Base-by-base conservation (phyloP, 2,329 filamentous ascomycete genomes). In the Coleophoma cylindrospora region DNA sequence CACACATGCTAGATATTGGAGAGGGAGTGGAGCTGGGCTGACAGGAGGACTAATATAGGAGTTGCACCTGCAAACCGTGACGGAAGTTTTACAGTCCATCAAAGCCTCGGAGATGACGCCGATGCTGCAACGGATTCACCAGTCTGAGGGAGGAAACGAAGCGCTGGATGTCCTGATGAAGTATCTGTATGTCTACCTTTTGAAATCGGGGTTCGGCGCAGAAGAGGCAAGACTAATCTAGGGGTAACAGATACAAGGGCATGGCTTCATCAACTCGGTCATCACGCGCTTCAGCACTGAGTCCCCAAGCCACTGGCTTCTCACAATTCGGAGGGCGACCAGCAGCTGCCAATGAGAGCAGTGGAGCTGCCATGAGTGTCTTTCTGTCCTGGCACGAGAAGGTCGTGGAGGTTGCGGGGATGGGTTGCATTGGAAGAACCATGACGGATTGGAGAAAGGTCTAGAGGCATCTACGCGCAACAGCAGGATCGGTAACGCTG, bases 301-400 rank as follows among this genome's bases (percentile, higher is more conserved):
- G 88, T 22, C 89, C 91, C 40, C 89, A 95, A 70, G 77, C 81
- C 50, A 95, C 91, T 5, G 91, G 91, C 15, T 96, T 96, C 73
- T 91, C 87, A 63, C 92, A 96, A 71, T 80, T 92, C 40, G 74
- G 74, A 15, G 69, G 69, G 12, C 70, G 82, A 48, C 76, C 80
- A 8, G 75, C 74, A 22, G 73, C 63, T 9, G 66, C 73, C 36
- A 80, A 74, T 65, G 82, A 86, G 65, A 87, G 89, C 43, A 85
- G 89, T 54, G 88, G 89, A 34, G 86, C 91, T 50, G 87, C 86
- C 48, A 97, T 97, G 94, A 97, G 94, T 66, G 94, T 99, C 47
- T 70, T 99, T 66, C 75, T 99, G 59, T 96, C 91, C 71, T 99
- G 94, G 94, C 94, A 99, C 67, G 94, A 99, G 76, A 99, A 96